phyloP scores from a whole-genome alignment of 495 filamentous ascomycete species.

The Letharia lupina region DNA sequence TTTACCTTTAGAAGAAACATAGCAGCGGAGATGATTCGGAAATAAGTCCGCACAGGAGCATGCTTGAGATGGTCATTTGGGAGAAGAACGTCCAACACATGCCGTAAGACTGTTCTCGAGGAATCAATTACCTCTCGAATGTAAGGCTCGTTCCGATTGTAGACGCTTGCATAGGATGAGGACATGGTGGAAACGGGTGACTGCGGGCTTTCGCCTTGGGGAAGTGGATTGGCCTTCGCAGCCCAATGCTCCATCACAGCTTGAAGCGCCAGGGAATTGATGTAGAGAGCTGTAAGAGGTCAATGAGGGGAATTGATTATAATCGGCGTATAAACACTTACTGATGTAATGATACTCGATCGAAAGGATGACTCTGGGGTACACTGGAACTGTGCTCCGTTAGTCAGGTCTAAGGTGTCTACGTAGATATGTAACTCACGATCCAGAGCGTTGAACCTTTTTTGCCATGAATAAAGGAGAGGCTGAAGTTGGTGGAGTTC shows the following conservation, averaged over 20 bases:
- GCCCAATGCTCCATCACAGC: constrained; percentile 92
- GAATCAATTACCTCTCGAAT: constrained; percentile 84
- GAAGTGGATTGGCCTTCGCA: constrained; percentile 47
- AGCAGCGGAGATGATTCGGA: constrained; percentile 86
- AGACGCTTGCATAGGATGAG: constrained; percentile 48
- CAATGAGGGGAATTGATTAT: constrained; percentile 30
- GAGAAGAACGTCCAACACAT: constrained; percentile 74
- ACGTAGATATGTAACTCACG: constrained; percentile 26
- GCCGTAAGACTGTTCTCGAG: constrained; percentile 70
- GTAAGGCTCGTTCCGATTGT: constrained; percentile 57
- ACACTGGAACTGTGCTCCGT: constrained; percentile 50
- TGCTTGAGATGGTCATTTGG: constrained; percentile 82
- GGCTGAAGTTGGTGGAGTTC: constrained; percentile 75
- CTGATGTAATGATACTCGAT: constrained; percentile 89
- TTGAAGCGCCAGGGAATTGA: constrained; percentile 88
- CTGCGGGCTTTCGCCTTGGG: constrained; percentile 34
- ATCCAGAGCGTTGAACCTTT: constrained; percentile 59
- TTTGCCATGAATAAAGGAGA: constrained; percentile 64
- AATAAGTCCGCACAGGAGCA: constrained; percentile 85
- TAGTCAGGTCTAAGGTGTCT: constrained; percentile 19
- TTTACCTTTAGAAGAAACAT: constrained; percentile 80
- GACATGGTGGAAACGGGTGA: constrained; percentile 38
- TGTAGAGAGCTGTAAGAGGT: constrained; percentile 50
- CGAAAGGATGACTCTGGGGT: constrained; percentile 72
- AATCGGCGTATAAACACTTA: constrained; percentile 28